Evolutionary conservation across 2,329 filamentous ascomycete genomes (phyloP), one percentile per base, ranked within the genome.

Genomic region (Clonostachys rhizophaga): DNA sequence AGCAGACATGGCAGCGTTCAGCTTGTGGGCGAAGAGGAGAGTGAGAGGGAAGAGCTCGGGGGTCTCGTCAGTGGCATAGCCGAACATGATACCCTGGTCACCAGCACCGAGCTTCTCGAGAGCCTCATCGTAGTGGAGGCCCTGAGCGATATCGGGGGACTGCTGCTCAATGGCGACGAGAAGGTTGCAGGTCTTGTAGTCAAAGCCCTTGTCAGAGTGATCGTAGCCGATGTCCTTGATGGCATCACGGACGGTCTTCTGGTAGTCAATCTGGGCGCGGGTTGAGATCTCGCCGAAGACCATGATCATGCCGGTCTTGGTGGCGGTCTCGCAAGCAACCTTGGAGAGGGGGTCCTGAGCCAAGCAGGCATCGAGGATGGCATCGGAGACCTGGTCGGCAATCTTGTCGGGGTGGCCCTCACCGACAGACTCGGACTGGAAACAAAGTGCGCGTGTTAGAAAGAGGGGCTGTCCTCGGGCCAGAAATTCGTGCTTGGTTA

Each of bases 51-150:
- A 89, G 61, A 95, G 83, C 79, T 99, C 94, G 53, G 92, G 91
- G 62, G 94, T 97, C 83, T 99, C 94, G 66, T 99, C 94, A 64
- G 94, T 96, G 71, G 94, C 94, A 82, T 99, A 99, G 64, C 94
- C 94, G 75, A 99, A 99, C 94, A 99, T 99, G 81, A 99, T 96
- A 81, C 94, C 94, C 81, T 99, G 94, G 76, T 99, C 94, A 87
- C 94, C 94, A 54, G 94, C 94, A 74, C 94, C 94, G 56, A 99
- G 86, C 76, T 95, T 86, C 84, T 99, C 94, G 44, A 99, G 87
- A 58, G 90, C 91, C 79, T 96, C 83, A 58, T 99, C 94, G 72
- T 95, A 95, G 81, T 97, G 90, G 49, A 99, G 89, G 81, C 94
- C 94, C 78, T 97, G 94, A 60, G 94, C 94, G 66, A 99, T 99